These are phyloP conservation scores for Fusarium aywerte DNA, from an alignment of 2,329 filamentous ascomycete genomes.

Conservation along the genomic window DNA sequence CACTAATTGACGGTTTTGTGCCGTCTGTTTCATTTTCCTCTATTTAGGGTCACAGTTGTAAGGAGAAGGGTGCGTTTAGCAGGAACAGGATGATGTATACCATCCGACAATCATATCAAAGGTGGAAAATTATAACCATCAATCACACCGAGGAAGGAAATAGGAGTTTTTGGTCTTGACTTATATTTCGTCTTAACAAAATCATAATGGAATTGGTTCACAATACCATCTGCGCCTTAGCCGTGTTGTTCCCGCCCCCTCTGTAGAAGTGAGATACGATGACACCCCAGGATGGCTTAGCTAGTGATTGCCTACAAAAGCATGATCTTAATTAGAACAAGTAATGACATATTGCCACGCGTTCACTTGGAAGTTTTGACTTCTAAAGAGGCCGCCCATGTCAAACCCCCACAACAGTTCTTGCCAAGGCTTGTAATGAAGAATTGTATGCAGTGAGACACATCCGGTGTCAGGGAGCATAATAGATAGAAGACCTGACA, in stretches of 20 bases:
- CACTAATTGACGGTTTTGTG: constrained; percentile 10
- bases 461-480: constrained; percentile 15
- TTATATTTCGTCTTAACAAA: constrained; percentile 28
- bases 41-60: constrained; percentile 24
- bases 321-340: background rate
- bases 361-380: constrained; percentile 15
- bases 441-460: constrained; percentile 17
- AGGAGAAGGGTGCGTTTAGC: constrained; percentile 39
- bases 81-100: constrained; percentile 34
- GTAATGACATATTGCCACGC: constrained; percentile 37
- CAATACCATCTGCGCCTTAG: background rate
- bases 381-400: constrained; percentile 39
- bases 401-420: constrained; percentile 27
- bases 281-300: background rate
- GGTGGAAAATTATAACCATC: constrained; percentile 28
- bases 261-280: background rate
- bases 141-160: constrained; percentile 26
- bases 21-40: constrained; percentile 20
- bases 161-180: constrained; percentile 43
- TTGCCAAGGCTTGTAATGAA: constrained; percentile 17
- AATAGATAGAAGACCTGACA: constrained; percentile 18
- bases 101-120: constrained; percentile 34
- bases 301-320: background rate
- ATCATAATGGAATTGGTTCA: constrained; percentile 11
- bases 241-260: background rate